Conservation (phyloP, 2,329 filamentous ascomycete genomes). For the Phialophora tarda region DNA sequence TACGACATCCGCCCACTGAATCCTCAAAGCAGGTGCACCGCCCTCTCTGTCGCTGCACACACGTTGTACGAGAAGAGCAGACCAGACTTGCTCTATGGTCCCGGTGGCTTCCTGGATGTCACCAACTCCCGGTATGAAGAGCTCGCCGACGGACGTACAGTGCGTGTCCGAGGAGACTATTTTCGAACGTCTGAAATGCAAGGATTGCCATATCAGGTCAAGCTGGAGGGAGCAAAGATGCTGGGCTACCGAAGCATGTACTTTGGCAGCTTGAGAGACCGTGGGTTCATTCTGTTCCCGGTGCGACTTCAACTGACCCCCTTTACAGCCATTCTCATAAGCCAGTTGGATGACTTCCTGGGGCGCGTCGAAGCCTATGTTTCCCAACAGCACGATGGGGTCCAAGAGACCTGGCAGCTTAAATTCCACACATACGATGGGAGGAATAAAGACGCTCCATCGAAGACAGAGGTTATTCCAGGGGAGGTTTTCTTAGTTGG, state of each 20-base stretch:
- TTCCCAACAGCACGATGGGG: conserved; percentile 10
- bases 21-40: conserved; percentile 52
- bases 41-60: conserved; percentile 59
- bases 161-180: conserved; percentile 49
- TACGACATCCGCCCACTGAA: conserved; percentile 57
- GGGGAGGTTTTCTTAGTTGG: not conserved
- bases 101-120: conserved; percentile 57
- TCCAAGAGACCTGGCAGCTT: conserved; percentile 61
- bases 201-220: conserved; percentile 45
- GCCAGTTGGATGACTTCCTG: conserved; percentile 48
- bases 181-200: conserved; percentile 55
- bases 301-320: not conserved
- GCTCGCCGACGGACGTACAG: conserved; percentile 44
- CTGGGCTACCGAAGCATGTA: conserved; percentile 54
- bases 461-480: not conserved
- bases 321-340: conserved; percentile 49
- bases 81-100: conserved; percentile 58
- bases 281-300: not conserved
- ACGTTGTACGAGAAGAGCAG: conserved; percentile 62
- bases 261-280: conserved; percentile 55
- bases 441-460: not conserved
- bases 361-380: conserved; percentile 39
- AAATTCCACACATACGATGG: conserved; percentile 47
- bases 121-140: conserved; percentile 52
- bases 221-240: conserved; percentile 55